phyloP scores from a whole-genome alignment of 306 rosid genomes.

The Fagus crenata region DNA sequence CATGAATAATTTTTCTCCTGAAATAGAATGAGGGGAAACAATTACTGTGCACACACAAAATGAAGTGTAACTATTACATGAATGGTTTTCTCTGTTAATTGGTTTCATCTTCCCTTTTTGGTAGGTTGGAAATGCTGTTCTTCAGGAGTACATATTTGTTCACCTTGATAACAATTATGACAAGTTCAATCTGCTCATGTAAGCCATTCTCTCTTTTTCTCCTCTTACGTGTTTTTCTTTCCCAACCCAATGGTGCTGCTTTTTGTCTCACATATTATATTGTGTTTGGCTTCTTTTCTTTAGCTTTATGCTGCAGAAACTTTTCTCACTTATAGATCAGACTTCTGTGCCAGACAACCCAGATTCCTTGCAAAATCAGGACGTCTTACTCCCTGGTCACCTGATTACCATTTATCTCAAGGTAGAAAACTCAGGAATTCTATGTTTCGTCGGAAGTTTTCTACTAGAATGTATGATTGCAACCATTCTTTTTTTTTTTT shows the following conservation, averaged over 20 bases:
- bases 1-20: not conserved
- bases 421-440: conserved; percentile 44
- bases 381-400: conserved; percentile 92
- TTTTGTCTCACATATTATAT: conserved; percentile 16
- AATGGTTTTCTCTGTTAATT: conserved; percentile 6
- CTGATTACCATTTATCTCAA: conserved; percentile 81
- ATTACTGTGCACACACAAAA: not conserved
- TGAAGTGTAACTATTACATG: not conserved
- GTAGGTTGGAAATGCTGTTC: conserved; percentile 77
- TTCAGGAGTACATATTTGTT: conserved; percentile 70
- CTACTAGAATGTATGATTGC: not conserved
- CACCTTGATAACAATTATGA: conserved; percentile 76
- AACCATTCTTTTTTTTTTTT: not conserved
- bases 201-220: conserved; percentile 35
- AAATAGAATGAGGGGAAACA: conserved; percentile 5
- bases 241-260: conserved; percentile 4
- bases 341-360: conserved; percentile 84
- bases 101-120: conserved; percentile 19
- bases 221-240: not conserved
- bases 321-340: conserved; percentile 88
- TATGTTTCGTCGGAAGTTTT: not conserved
- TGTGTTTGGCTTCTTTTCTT: conserved; percentile 22
- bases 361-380: conserved; percentile 94
- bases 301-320: conserved; percentile 94
- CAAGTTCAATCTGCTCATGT: conserved; percentile 94